phyloP scores from a whole-genome alignment of 176 grass and related monocot species.

The Secale cereale region DNA sequence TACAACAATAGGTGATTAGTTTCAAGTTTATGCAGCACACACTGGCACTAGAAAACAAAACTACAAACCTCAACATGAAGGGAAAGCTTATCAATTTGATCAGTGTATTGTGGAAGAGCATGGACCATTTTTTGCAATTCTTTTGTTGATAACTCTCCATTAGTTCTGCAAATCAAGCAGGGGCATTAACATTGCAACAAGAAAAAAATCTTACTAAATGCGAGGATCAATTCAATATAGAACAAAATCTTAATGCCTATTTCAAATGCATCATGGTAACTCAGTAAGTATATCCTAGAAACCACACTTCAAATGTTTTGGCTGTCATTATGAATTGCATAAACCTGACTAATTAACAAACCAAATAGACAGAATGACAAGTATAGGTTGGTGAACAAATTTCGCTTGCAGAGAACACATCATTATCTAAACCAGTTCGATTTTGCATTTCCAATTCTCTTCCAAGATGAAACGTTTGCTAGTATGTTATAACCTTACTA shows the following conservation, averaged over 20 bases:
- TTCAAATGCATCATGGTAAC: background rate
- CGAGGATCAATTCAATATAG: background rate
- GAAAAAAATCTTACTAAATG: background rate
- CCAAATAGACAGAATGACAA: background rate
- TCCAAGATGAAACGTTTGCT: background rate
- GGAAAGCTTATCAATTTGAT: conserved; percentile 97
- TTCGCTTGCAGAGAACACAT: background rate
- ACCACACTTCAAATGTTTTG: background rate
- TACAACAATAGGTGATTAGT: background rate
- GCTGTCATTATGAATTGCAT: background rate
- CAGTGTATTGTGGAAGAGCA: conserved; percentile 91
- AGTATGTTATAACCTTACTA: background rate
- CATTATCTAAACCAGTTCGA: background rate
- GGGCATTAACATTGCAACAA: background rate
- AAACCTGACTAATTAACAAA: background rate
- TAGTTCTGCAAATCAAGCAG: conserved; percentile 44
- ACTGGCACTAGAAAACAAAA: background rate
- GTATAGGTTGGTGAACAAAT: background rate
- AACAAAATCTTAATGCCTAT: background rate
- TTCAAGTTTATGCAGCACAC: background rate
- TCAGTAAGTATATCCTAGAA: background rate
- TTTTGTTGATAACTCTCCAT: conserved; percentile 77
- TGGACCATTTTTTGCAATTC: conserved; percentile 95
- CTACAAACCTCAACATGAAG: conserved; percentile 87
- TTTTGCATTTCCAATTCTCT: conserved; percentile 9